Base-by-base conservation (phyloP, 495 filamentous ascomycete genomes). In the Astrocystis sublimbata region DNA sequence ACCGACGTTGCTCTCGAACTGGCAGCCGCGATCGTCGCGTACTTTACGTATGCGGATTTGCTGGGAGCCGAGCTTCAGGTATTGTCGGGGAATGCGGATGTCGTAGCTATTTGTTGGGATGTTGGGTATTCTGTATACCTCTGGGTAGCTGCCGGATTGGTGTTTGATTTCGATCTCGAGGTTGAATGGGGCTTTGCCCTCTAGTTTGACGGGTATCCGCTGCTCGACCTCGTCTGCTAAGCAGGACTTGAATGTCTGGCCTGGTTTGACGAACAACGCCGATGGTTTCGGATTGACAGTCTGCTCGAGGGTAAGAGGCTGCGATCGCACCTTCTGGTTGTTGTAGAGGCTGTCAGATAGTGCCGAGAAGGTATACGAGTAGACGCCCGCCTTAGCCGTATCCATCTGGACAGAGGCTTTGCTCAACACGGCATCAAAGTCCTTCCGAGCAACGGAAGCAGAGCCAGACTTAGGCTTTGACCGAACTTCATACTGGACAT, bases 191-290 rank as follows among this genome's bases (percentile, higher is more conserved):
- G 94, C 86, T n/a, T 85, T 76, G 26, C 94, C 94, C 42, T 86
- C 86, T 17, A 98, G 78, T 0, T 82, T 86, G 43, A 98, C 86
- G 0, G 94, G 92, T 58, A 98, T 92, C 9, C 87, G 82, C 70
- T 98, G 92, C 54, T 92, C 89, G 43, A 81, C 83, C n/a, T 86
- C 81, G 60, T 96, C 92, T 38, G 89, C 86, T 65, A 92, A 88
- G 78, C 94, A 98, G 75, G 92, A 96, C 62, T 91, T 94, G 78
- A 97, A 97, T 4, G 92, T 92, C 71, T 92, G 93, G n/a, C 92
- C 93, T 2, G 92, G 91, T 62, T 90, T 89, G 55, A 82, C 82
- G 67, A 98, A 98, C 12, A 79, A 77, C 21, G 91, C 93, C 9
- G 85, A 85, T 0, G 94, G 94, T 31, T 89, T 86, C 17, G 89